Evolutionary conservation across 352 stramenopile species (phyloP).

Genomic region (Globisporangium emineosum): DNA sequence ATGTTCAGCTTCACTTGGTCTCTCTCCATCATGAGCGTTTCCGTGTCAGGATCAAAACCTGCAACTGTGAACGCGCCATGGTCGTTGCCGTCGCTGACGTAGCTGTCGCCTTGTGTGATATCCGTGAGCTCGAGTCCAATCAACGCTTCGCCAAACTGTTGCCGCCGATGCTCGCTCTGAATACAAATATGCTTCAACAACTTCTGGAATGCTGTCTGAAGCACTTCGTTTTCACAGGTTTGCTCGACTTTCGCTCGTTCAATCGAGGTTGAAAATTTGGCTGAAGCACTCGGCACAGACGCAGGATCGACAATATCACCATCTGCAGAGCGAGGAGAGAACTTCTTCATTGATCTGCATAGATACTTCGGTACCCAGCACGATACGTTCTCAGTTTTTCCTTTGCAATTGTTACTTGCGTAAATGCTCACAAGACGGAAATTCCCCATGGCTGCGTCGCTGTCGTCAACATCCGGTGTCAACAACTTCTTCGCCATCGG

Average conservation of each 20-base stretch:
- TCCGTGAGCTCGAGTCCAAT: slow-evolving; percentile 13
- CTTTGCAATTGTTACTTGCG: slow-evolving; percentile 19
- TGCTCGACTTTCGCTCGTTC: slow-evolving; percentile 24
- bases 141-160: slow-evolving; percentile 13
- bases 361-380: slow-evolving; percentile 79
- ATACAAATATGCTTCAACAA: slow-evolving; percentile 26
- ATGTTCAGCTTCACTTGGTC: neutral
- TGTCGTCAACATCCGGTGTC: slow-evolving; percentile 28
- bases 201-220: slow-evolving; percentile 30
- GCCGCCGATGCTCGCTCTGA: neutral
- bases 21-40: slow-evolving; percentile 5
- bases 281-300: neutral
- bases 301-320: neutral
- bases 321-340: neutral
- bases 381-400: slow-evolving; percentile 47
- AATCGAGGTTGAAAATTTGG: slow-evolving; percentile 23
- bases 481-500: slow-evolving; percentile 51
- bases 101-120: neutral
- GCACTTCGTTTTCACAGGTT: slow-evolving; percentile 22
- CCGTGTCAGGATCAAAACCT: slow-evolving; percentile 5
- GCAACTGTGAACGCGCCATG: neutral
- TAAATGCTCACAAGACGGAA: slow-evolving; percentile 73
- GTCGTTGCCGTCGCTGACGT: neutral
- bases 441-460: slow-evolving; percentile 24
- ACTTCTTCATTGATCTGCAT: slow-evolving; percentile 46